These are phyloP conservation scores for Fusarium sp. DNA, from an alignment of 2,329 filamentous ascomycete genomes.

Conservation along the genomic window DNA sequence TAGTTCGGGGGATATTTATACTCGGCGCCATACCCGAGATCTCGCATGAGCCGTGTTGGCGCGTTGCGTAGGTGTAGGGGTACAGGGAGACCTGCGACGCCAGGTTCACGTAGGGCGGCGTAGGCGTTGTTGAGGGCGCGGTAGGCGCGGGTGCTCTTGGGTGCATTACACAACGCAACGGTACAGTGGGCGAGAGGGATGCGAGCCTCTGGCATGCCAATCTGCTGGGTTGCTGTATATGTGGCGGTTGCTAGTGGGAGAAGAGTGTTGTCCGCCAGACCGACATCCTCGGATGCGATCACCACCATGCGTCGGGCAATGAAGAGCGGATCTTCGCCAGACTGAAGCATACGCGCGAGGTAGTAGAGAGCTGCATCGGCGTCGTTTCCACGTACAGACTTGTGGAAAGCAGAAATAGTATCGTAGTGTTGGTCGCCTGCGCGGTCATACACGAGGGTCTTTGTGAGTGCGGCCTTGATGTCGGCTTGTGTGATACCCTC, in stretches of 20 bases:
- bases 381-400: constrained; percentile 87
- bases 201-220: constrained; percentile 92
- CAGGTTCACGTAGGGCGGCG: constrained; percentile 80
- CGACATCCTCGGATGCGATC: constrained; percentile 92
- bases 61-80: constrained; percentile 91
- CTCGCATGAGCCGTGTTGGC: constrained; percentile 90
- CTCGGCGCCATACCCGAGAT: constrained; percentile 85
- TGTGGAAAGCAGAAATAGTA: constrained; percentile 96
- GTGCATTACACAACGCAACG: constrained; percentile 79
- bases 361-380: constrained; percentile 93
- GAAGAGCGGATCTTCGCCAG: constrained; percentile 91
- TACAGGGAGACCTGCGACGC: constrained; percentile 80
- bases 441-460: constrained; percentile 93
- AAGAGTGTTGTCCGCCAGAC: constrained; percentile 84
- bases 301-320: constrained; percentile 93
- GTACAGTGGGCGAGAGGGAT: constrained; percentile 90
- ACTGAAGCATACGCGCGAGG: constrained; percentile 92
- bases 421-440: constrained; percentile 98
- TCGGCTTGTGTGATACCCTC: constrained; percentile 73
- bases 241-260: constrained; percentile 84
- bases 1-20: constrained; percentile 99
- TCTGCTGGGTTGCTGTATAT: constrained; percentile 87
- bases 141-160: constrained; percentile 89
- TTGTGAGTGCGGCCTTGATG: constrained; percentile 84
- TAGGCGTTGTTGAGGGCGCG: constrained; percentile 81